Evolutionary conservation across 805 yeast species (phyloP), one percentile per base, ranked within the genome.

Genomic region (Candida ascalaphidarum): DNA sequence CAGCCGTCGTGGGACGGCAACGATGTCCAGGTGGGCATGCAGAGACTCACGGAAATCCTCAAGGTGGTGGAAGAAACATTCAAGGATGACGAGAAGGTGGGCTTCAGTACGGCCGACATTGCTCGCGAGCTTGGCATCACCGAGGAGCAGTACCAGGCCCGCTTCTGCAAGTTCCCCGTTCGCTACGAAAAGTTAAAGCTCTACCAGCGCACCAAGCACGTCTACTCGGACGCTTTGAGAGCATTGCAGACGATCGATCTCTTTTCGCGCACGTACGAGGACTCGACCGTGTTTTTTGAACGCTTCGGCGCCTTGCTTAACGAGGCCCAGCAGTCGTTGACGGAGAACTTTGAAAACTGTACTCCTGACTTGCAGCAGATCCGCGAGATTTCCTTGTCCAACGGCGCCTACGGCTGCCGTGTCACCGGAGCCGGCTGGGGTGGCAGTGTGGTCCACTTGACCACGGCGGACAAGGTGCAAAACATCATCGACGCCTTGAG

Each of bases 371-470:
- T 76, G 31, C 71, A 77, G 31, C 48, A 52, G 9, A 48, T 79
- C 22, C 72, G 80, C 42, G 30, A 44, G 7, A 65, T 79, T 28
- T 84, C 82, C 3, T 46, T 57, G 22, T 45, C 37, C 2, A 61
- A 68, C 34, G 86, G 85, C 3, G 60, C 82, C 1, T 61, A 52
- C 33, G 86, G 86, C 11, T 72, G 82, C 1, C 61, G 88, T 30
- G 65, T 76, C n/a, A 78, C 86, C 7, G 88, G 86, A 16, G 86
- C 88, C 12, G 88, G 88, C 4, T 79, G 76, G 67, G 86, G 86
- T 19, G 86, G 86, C 5, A 72, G 77, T 17, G 63, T 80, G 0
- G 80, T 79, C n/a, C 82, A 77, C 44, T 51, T 79, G 31, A 71
- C 78, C 8, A 54, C 68, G 3, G 53, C 56, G 4, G 61, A 61